Evolutionary conservation across 495 filamentous ascomycete species (phyloP).

Genomic region (Penicillium paradoxum): DNA sequence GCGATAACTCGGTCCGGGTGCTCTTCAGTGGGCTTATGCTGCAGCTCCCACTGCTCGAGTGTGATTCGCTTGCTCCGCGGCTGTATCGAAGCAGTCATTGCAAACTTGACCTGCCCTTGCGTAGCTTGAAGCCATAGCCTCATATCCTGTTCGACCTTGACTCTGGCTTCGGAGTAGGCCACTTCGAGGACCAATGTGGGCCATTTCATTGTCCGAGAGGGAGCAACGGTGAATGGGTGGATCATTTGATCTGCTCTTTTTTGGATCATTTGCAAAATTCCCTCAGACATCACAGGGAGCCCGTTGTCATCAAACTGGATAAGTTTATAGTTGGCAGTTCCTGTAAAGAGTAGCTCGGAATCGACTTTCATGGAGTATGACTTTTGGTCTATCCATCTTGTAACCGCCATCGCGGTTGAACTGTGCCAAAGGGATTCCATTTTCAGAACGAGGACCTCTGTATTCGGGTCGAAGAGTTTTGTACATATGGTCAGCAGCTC

Average conservation of each 20-base stretch:
- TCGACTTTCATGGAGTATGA: background rate
- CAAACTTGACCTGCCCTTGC: background rate
- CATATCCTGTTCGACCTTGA: background rate
- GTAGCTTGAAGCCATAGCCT: background rate
- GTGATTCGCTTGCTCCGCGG: background rate
- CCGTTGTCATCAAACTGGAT: background rate
- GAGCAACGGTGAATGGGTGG: background rate
- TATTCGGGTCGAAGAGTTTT: background rate
- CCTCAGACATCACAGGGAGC: background rate
- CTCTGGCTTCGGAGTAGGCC: background rate
- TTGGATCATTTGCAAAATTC: background rate
- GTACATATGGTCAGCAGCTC: background rate
- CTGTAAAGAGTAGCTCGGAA: background rate
- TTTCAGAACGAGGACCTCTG: background rate
- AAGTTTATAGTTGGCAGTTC: background rate
- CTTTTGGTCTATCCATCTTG: background rate
- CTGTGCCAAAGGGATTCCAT: background rate
- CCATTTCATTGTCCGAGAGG: background rate
- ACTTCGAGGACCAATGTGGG: background rate
- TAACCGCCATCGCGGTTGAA: background rate
- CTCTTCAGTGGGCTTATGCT: background rate
- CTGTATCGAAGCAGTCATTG: background rate
- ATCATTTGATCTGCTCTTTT: background rate
- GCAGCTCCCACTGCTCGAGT: background rate
- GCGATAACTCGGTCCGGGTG: background rate